Conservation (phyloP, 441 rosid species). For the Bruguiera hainesii region DNA sequence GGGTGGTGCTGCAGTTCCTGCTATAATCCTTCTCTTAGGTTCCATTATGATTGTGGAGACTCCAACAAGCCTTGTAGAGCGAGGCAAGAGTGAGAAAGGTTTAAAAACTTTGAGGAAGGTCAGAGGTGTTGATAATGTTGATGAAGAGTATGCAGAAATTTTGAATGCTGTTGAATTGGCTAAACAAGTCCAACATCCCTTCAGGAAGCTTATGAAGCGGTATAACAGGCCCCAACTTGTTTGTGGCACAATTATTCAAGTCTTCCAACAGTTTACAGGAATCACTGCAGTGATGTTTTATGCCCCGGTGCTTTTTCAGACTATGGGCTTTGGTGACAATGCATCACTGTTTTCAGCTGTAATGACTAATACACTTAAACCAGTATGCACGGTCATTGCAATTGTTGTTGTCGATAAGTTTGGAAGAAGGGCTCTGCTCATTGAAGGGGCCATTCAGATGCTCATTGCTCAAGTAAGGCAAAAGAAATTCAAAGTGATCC, state of each 20-base stretch:
- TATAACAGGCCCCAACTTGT: slow-evolving; percentile 50
- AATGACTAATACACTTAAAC: slow-evolving; percentile 52
- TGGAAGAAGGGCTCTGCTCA: slow-evolving; percentile 50
- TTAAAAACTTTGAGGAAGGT: slow-evolving; percentile 38
- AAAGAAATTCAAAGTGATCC: background rate
- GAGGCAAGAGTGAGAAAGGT: slow-evolving; percentile 49
- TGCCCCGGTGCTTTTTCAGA: slow-evolving; percentile 74
- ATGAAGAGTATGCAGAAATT: slow-evolving; percentile 47
- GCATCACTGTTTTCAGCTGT: slow-evolving; percentile 62
- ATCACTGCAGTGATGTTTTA: slow-evolving; percentile 71
- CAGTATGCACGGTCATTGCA: slow-evolving; percentile 41
- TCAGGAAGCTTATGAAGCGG: slow-evolving; percentile 33
- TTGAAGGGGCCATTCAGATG: slow-evolving; percentile 51
- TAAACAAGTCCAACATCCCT: slow-evolving; percentile 41
- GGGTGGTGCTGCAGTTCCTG: slow-evolving; percentile 66
- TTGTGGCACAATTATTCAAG: slow-evolving; percentile 47
- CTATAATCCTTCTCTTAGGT: slow-evolving; percentile 54
- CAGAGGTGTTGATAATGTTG: slow-evolving; percentile 51
- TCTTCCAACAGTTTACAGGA: slow-evolving; percentile 83
- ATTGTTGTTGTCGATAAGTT: slow-evolving; percentile 39
- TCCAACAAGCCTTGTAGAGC: slow-evolving; percentile 65
- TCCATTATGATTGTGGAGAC: slow-evolving; percentile 64
- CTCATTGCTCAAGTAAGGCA: slow-evolving; percentile 43
- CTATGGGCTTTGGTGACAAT: slow-evolving; percentile 54
- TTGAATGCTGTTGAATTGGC: slow-evolving; percentile 46